These are phyloP conservation scores for Aegilops speltoides DNA, from an alignment of 176 grass and related monocot species.

Conservation along the genomic window DNA sequence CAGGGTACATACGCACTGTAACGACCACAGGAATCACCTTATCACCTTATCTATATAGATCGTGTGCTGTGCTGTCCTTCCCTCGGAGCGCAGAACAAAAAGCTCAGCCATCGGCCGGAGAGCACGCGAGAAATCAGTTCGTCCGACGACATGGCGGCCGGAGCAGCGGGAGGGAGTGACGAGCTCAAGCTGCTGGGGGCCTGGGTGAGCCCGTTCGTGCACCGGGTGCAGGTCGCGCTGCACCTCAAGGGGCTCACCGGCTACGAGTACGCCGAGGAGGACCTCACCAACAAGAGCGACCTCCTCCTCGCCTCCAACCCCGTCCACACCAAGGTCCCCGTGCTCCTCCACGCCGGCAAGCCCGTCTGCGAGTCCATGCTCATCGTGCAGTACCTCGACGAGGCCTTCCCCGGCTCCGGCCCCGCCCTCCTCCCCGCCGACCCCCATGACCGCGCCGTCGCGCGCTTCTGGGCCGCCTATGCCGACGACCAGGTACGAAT, in stretches of 20 bases:
- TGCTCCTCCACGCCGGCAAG: slow-evolving; percentile 42
- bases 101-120: too few relatives aligned
- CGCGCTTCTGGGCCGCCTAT: slow-evolving; percentile 53
- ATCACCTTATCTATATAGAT: too few relatives aligned
- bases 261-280: slow-evolving; percentile 40
- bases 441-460: slow-evolving; percentile 37
- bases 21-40: too few relatives aligned
- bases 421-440: slow-evolving; percentile 28
- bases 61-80: too few relatives aligned
- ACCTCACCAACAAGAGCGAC: background rate
- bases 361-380: slow-evolving; percentile 44
- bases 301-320: slow-evolving; percentile 38
- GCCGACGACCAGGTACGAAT: slow-evolving; percentile 33
- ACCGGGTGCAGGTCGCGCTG: slow-evolving; percentile 36
- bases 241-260: slow-evolving; percentile 50
- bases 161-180: background rate
- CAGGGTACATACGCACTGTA: too few relatives aligned
- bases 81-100: too few relatives aligned
- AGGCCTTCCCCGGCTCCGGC: slow-evolving; percentile 27
- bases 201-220: slow-evolving; percentile 28
- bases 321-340: slow-evolving; percentile 49
- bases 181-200: slow-evolving; percentile 15
- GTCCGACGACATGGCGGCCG: background rate
- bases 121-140: background rate
- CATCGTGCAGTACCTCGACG: slow-evolving; percentile 71